Conservation (phyloP, 2,329 filamentous ascomycete species). For the Cladosporium phlei region DNA sequence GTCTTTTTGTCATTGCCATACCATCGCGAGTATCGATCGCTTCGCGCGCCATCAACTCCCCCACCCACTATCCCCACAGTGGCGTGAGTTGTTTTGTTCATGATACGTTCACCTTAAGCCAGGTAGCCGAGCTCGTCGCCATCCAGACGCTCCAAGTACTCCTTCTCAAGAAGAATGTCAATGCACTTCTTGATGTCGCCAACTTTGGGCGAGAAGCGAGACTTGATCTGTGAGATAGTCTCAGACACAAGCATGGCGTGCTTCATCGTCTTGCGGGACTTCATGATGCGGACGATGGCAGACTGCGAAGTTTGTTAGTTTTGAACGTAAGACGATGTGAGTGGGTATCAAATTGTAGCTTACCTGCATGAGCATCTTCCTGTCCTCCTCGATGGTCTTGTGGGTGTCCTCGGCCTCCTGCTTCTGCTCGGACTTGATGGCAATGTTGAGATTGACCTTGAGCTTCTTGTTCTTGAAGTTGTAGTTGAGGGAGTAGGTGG, state of each 20-base stretch:
- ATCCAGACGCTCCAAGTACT: conserved; percentile 93
- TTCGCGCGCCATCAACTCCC: no score
- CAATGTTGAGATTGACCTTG: conserved; percentile 91
- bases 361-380: conserved; percentile 95
- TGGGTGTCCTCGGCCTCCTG: conserved; percentile 95
- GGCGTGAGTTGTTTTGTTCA: background rate
- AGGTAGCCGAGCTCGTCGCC: conserved; percentile 93
- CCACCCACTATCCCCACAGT: no score
- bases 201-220: conserved; percentile 87
- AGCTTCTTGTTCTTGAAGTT: conserved; percentile 99
- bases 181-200: conserved; percentile 99
- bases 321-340: background rate
- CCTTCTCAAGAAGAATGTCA: conserved; percentile 96
- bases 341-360: conserved; percentile 35
- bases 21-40: background rate
- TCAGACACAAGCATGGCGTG: conserved; percentile 90
- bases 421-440: conserved; percentile 92
- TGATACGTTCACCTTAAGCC: conserved; percentile 51
- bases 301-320: conserved; percentile 57
- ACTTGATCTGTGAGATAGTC: conserved; percentile 91
- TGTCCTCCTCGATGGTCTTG: conserved; percentile 98
- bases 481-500: conserved; percentile 79
- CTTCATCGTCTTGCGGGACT: conserved; percentile 98
- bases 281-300: conserved; percentile 99
- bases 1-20: background rate